Conservation (phyloP, 345 rosid genomes). For the Iberis pinnata region DNA sequence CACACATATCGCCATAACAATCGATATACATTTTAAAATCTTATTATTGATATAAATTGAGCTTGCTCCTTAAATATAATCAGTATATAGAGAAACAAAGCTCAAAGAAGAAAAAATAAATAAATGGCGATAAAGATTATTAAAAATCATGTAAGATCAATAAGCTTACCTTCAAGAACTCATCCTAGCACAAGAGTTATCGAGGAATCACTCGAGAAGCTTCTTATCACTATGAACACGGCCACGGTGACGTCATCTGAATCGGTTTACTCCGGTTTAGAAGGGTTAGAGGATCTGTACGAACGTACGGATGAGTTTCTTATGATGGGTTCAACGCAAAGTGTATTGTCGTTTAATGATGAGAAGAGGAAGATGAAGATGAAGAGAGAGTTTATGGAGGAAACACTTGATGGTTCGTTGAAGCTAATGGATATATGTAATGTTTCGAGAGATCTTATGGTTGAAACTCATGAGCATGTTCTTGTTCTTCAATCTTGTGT, state of each 20-base stretch:
- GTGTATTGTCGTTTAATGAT: constrained; percentile 25
- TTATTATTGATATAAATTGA: constrained; percentile 20
- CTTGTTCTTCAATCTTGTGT: constrained; percentile 48
- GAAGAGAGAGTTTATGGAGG: constrained; percentile 37
- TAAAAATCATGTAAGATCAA: constrained; percentile 44
- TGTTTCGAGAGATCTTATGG: constrained; percentile 46
- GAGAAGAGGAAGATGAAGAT: constrained; percentile 15
- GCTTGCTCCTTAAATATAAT: constrained; percentile 14
- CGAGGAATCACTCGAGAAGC: constrained; percentile 48
- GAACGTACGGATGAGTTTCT: constrained; percentile 49
- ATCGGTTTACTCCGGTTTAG: constrained; percentile 35
- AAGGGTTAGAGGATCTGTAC: constrained; percentile 41
- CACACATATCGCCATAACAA: constrained; percentile 4
- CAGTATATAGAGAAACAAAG: constrained; percentile 5
- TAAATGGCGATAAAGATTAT: constrained; percentile 32
- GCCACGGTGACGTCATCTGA: constrained; percentile 31
- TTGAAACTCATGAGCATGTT: constrained; percentile 42
- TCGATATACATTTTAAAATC: neutral
- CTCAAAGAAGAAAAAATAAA: neutral
- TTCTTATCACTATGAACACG: constrained; percentile 33
- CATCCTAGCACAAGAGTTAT: constrained; percentile 51
- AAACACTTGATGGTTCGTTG: constrained; percentile 53
- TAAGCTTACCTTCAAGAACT: constrained; percentile 69
- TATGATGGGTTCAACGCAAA: constrained; percentile 45
- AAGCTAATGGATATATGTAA: constrained; percentile 54